phyloP scores from a whole-genome alignment of 805 yeast species.

The Zygoascus biomembranicola region DNA sequence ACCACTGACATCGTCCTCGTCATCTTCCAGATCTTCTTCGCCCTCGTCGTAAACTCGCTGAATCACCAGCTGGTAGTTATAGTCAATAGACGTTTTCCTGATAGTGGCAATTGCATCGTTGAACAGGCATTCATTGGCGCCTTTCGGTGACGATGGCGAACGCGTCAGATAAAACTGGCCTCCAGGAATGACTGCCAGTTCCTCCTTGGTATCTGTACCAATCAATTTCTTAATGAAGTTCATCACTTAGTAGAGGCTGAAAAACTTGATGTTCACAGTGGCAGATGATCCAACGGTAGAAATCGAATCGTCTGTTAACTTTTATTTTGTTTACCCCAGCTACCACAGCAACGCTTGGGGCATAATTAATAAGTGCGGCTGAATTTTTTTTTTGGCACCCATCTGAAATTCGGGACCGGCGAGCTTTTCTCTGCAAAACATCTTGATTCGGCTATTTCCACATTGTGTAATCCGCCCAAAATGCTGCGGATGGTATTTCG shows the following conservation, averaged over 20 bases:
- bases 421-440: too few species aligned
- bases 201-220: conserved; percentile 28
- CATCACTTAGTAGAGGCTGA: conserved; percentile 13
- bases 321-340: background rate
- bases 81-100: conserved; percentile 57
- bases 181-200: conserved; percentile 62
- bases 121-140: conserved; percentile 63
- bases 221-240: conserved; percentile 21
- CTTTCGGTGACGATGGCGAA: conserved; percentile 74
- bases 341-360: background rate
- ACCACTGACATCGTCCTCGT: conserved; percentile 41
- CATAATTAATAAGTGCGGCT: background rate
- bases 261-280: background rate
- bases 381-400: background rate
- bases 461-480: too few species aligned
- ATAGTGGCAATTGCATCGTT: conserved; percentile 72
- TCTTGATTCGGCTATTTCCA: too few species aligned
- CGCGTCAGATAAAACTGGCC: conserved; percentile 74
- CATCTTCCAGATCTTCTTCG: conserved; percentile 42
- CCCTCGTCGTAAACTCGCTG: conserved; percentile 64
- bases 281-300: too few species aligned
- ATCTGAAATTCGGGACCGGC: background rate
- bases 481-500: too few species aligned
- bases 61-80: conserved; percentile 61
- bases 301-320: too few species aligned